phyloP scores from a whole-genome alignment of 139 green algal genomes.

The Chlorella sp. region DNA sequence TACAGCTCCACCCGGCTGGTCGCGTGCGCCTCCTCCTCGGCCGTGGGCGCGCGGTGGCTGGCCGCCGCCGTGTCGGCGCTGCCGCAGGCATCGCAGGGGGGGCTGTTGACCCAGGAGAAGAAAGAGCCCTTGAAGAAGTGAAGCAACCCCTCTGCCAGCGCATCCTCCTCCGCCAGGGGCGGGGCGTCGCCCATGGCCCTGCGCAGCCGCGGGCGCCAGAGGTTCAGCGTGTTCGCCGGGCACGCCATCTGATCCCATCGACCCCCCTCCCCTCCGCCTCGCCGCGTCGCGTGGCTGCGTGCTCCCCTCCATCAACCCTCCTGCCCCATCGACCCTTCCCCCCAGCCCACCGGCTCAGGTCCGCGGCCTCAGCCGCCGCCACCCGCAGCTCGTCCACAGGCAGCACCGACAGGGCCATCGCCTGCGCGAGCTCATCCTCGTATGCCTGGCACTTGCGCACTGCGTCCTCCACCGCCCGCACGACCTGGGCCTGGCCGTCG shows the following conservation, averaged over 20 bases:
- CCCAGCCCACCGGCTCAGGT: too few species aligned
- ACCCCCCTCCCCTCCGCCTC: too few species aligned
- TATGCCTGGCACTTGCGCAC: constrained; percentile 37
- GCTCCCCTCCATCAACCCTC: too few species aligned
- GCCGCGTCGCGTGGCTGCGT: too few species aligned
- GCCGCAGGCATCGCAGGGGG: constrained; percentile 53
- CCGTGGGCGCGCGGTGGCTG: constrained; percentile 21
- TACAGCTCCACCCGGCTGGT: constrained; percentile 69
- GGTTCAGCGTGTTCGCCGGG: too few species aligned
- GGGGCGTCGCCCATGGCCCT: constrained; percentile 37
- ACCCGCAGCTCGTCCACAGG: constrained; percentile 40
- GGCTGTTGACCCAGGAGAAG: constrained; percentile 73
- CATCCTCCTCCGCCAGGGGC: constrained; percentile 32
- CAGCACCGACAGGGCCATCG: constrained; percentile 55
- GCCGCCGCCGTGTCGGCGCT: constrained; percentile 10
- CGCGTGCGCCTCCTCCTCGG: constrained; percentile 46
- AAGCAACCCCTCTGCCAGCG: constrained; percentile 56
- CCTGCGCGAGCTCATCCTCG: constrained; percentile 52
- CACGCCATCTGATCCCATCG: too few species aligned
- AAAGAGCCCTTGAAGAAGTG: constrained; percentile 78
- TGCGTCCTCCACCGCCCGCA: neutral
- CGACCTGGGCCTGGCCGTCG: neutral
- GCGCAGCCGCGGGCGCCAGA: too few species aligned
- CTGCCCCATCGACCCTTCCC: too few species aligned
- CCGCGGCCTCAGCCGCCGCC: constrained; percentile 31